A percentile compares a stretch with the other conserved stretches of the same genome.
These are phyloP conservation scores for Pulveroboletus frians DNA, from an alignment of 768 basidiomycete species.

Conservation along the genomic window DNA sequence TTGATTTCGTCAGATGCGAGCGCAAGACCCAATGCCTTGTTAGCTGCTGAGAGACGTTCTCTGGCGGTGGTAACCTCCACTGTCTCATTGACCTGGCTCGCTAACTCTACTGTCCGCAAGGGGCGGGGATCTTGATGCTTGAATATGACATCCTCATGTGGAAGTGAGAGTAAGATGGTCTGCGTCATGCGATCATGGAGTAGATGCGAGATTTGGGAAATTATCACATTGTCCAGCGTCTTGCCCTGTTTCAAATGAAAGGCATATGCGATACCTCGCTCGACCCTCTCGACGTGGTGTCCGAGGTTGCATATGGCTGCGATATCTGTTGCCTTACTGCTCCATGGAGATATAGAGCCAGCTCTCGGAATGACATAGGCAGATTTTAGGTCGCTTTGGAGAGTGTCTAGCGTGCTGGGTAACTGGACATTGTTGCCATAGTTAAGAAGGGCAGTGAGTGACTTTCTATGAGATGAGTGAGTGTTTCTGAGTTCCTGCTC, in stretches of 20 bases:
- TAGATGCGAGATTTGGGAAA: constrained; percentile 57
- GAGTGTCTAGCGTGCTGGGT: constrained; percentile 35
- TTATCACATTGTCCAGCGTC: constrained; percentile 39
- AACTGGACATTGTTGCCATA: constrained; percentile 78
- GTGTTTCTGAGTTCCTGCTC: constrained; percentile 44
- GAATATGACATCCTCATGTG: constrained; percentile 56
- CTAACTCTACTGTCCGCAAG: constrained; percentile 69
- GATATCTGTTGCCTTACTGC: constrained; percentile 98
- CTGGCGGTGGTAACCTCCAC: constrained; percentile 41
- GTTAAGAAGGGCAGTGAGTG: constrained; percentile 66
- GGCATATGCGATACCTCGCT: constrained; percentile 73
- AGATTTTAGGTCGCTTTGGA: constrained; percentile 37
- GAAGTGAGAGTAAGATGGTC: constrained; percentile 52
- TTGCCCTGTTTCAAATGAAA: constrained; percentile 45
- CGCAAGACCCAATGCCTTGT: constrained; percentile 83
- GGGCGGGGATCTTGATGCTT: constrained; percentile 56
- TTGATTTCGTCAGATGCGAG: constrained; percentile 85
- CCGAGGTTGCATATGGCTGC: constrained; percentile 80
- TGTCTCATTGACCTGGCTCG: constrained; percentile 16
- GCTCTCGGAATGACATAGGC: constrained; percentile 76
- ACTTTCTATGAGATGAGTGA: constrained; percentile 41
- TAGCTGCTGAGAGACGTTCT: constrained; percentile 66
- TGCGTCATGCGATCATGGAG: constrained; percentile 99
- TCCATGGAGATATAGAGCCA: constrained; percentile 97
- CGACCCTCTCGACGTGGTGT: constrained; percentile 68